Evolutionary conservation across 2,329 filamentous ascomycete genomes (phyloP).

Genomic region (Colletotrichum higginsianum): DNA sequence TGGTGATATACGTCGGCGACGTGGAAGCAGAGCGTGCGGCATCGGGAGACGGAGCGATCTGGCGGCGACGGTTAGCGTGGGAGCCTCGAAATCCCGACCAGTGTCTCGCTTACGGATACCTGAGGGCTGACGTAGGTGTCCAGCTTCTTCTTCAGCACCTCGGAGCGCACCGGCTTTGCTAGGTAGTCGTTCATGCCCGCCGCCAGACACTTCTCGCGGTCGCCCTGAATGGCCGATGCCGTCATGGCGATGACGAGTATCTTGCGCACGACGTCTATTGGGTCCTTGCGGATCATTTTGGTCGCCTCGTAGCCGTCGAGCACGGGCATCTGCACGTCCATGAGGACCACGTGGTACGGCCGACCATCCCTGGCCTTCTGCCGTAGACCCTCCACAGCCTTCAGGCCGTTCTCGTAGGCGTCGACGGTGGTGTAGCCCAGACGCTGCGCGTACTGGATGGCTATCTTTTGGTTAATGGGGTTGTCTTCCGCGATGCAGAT

Average conservation of each 20-base stretch:
- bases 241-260: conserved; percentile 98
- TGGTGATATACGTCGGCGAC: conserved; percentile 44
- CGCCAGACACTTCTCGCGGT: conserved; percentile 94
- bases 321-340: conserved; percentile 98
- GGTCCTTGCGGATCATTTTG: conserved; percentile 83
- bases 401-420: conserved; percentile 90
- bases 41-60: conserved; percentile 22
- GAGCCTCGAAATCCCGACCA: neutral
- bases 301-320: conserved; percentile 95
- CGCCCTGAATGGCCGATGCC: conserved; percentile 92
- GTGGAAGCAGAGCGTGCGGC: conserved; percentile 35
- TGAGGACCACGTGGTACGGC: conserved; percentile 91
- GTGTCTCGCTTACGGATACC: conserved; percentile 40
- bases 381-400: conserved; percentile 89
- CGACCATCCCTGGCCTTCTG: conserved; percentile 77
- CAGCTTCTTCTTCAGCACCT: conserved; percentile 88
- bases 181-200: conserved; percentile 98
- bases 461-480: conserved; percentile 93
- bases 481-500: conserved; percentile 98
- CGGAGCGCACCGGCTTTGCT: conserved; percentile 93
- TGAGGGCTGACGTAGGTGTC: conserved; percentile 66
- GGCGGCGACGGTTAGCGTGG: conserved; percentile 10
- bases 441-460: conserved; percentile 89
- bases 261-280: conserved; percentile 81
- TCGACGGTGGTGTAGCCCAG: conserved; percentile 87